These are phyloP conservation scores for Haplosporangium gracile DNA, from an alignment of 192 early-diverging fungal species.

Conservation along the genomic window DNA sequence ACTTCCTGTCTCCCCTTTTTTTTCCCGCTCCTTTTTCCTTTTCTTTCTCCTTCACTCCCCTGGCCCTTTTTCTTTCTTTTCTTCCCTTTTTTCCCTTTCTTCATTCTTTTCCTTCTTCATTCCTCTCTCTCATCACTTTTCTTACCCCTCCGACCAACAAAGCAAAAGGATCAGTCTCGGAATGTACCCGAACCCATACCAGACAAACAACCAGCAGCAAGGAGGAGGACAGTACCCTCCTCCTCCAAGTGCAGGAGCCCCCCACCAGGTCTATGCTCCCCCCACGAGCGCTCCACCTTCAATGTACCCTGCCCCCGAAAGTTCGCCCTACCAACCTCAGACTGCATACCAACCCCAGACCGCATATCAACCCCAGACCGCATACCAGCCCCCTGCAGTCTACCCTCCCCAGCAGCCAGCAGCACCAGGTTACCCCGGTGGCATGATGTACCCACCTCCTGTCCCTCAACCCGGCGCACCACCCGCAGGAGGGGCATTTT, in stretches of 20 bases:
- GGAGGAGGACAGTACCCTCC: conserved; percentile 8
- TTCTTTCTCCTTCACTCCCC: background rate
- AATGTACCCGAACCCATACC: conserved; percentile 55
- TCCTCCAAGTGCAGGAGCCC: background rate
- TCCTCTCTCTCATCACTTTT: background rate
- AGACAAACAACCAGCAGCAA: conserved; percentile 8
- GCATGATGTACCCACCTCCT: conserved; percentile 39
- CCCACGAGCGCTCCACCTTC: conserved; percentile 16
- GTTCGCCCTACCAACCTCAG: background rate
- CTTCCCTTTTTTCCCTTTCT: background rate
- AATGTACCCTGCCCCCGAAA: background rate
- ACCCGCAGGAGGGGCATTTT: background rate
- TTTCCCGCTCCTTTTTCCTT: background rate
- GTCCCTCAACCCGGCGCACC: conserved; percentile 10
- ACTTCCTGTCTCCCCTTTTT: background rate
- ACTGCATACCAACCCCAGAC: conserved; percentile 12
- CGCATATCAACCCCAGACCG: conserved; percentile 9
- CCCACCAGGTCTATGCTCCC: conserved; percentile 8
- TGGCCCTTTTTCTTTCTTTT: background rate
- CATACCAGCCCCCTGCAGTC: conserved; percentile 9
- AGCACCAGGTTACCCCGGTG: background rate
- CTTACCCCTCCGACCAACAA: background rate
- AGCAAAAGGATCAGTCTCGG: background rate
- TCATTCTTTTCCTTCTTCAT: background rate
- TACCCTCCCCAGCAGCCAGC: conserved; percentile 8